Evolutionary conservation across 805 yeast genomes (phyloP).

Genomic region (Myxozyma kluyveri): DNA sequence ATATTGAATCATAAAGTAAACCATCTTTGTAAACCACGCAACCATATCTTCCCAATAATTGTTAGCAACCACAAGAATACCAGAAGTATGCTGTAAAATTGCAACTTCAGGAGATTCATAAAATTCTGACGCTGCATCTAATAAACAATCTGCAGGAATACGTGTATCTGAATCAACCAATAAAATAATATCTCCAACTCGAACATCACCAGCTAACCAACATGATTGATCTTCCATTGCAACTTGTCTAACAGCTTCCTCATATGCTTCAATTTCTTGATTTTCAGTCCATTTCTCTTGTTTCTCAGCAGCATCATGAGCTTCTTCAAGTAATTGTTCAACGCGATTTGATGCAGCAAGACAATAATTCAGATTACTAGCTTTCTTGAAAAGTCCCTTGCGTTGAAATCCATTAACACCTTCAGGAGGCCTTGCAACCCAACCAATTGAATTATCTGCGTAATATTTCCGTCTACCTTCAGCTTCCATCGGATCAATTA

Average conservation of each 20-base stretch:
- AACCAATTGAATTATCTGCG: conserved; percentile 12
- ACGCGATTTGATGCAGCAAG: conserved; percentile 11
- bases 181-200: conserved; percentile 16
- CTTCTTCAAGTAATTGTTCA: conserved; percentile 5
- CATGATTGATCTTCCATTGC: conserved; percentile 2
- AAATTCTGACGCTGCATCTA: conserved; percentile 18
- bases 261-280: conserved; percentile 8
- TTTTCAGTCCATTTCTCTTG: conserved; percentile 6
- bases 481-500: conserved; percentile 9
- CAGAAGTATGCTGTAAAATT: conserved; percentile 14
- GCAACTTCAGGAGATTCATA: conserved; percentile 17
- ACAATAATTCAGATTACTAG: conserved; percentile 20
- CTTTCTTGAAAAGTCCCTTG: conserved; percentile 18
- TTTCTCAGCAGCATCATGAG: not conserved
- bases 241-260: conserved; percentile 1
- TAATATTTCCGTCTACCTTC: conserved; percentile 7
- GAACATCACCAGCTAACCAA: conserved; percentile 18
- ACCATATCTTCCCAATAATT: conserved; percentile 21
- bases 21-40: conserved; percentile 16
- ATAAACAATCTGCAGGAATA: conserved; percentile 16
- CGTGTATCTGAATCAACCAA: conserved; percentile 19
- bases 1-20: conserved; percentile 14
- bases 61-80: conserved; percentile 17
- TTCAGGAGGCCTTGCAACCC: conserved; percentile 20
- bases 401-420: conserved; percentile 16